Evolutionary conservation across 495 filamentous ascomycete species (phyloP).

Genomic region (Penicillium dipodomyicola): DNA sequence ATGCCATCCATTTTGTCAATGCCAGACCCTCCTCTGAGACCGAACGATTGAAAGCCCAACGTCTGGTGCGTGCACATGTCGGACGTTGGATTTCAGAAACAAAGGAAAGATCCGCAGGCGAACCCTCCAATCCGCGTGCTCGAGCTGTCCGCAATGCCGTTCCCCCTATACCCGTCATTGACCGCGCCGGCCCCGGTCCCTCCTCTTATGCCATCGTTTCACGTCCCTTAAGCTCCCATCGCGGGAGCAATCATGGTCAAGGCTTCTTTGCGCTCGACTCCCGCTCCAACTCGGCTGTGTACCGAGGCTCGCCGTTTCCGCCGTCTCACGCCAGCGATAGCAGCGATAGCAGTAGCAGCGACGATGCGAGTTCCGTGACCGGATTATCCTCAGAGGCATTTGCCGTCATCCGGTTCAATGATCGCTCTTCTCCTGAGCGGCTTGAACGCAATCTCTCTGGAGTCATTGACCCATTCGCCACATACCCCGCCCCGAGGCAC

Average conservation of each 20-base stretch:
- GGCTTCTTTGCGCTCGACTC: background rate
- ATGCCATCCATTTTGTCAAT: constrained; percentile 42
- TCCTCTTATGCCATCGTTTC: constrained; percentile 14
- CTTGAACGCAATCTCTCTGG: constrained; percentile 28
- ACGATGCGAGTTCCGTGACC: constrained; percentile 3
- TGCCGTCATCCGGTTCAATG: constrained; percentile 3
- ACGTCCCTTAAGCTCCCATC: constrained; percentile 7
- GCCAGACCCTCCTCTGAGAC: constrained; percentile 37
- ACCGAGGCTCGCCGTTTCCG: constrained; percentile 13
- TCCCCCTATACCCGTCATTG: background rate
- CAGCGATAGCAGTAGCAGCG: constrained; percentile 18
- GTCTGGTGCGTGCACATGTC: constrained; percentile 41
- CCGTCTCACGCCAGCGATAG: constrained; percentile 17
- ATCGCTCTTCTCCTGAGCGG: constrained; percentile 21
- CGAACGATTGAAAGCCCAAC: constrained; percentile 33
- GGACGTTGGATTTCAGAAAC: constrained; percentile 45
- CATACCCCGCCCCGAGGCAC: constrained; percentile 24
- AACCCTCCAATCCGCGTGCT: background rate
- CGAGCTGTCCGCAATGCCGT: constrained; percentile 1
- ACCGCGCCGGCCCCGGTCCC: background rate
- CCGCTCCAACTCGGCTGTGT: background rate
- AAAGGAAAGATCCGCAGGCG: constrained; percentile 28
- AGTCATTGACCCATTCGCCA: constrained; percentile 35
- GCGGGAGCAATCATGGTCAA: background rate
- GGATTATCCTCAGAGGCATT: background rate